Evolutionary conservation across 1,139 yeast species (phyloP).

Genomic region (Geotrichum klebahnii): DNA sequence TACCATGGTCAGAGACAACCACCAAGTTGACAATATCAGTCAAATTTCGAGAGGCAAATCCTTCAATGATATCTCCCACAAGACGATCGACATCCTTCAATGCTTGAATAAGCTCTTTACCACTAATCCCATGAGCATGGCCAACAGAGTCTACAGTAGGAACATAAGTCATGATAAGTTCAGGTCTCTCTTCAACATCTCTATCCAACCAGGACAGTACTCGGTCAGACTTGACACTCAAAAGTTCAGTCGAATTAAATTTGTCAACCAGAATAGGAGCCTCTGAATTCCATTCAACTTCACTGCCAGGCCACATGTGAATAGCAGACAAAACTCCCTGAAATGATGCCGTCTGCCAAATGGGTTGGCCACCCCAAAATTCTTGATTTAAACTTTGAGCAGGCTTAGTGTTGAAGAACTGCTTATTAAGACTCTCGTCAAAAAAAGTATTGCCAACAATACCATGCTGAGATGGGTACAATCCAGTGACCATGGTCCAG

Average conservation of each 20-base stretch:
- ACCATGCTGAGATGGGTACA: conserved; percentile 80
- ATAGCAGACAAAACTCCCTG: conserved; percentile 68
- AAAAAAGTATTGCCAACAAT: conserved; percentile 79
- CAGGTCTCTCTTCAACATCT: conserved; percentile 55
- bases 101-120: conserved; percentile 53
- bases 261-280: conserved; percentile 49
- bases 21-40: conserved; percentile 65
- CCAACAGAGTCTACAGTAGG: conserved; percentile 78
- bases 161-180: conserved; percentile 71
- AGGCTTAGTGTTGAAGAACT: conserved; percentile 63
- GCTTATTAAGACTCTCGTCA: conserved; percentile 54
- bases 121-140: conserved; percentile 65
- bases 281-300: conserved; percentile 50
- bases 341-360: conserved; percentile 73
- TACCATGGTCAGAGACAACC: conserved; percentile 86
- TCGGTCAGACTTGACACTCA: conserved; percentile 54
- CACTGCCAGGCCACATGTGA: conserved; percentile 98
- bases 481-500: conserved; percentile 85
- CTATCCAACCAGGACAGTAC: conserved; percentile 66
- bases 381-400: conserved; percentile 53
- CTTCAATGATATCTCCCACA: conserved; percentile 48
- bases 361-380: conserved; percentile 90
- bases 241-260: conserved; percentile 60
- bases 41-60: conserved; percentile 53
- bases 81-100: conserved; percentile 63